Evolutionary conservation across 495 filamentous ascomycete genomes (phyloP).

Genomic region (Penicillium ochrochloron): DNA sequence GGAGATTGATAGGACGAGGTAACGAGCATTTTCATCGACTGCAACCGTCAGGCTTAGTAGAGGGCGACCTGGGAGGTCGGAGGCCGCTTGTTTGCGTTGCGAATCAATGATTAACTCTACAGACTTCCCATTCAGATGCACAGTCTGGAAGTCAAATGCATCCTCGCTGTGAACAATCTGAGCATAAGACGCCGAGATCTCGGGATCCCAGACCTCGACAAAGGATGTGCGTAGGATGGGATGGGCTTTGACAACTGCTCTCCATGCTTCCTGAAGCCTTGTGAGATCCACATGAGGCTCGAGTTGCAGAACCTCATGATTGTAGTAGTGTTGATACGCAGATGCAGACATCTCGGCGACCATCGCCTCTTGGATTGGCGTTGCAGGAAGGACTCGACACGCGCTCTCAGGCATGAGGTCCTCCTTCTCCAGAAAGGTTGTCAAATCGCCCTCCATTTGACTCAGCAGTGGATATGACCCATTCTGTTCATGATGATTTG

Average conservation of each 20-base stretch:
- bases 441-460: slow-evolving; percentile 38
- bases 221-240: slow-evolving; percentile 78
- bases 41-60: slow-evolving; percentile 24
- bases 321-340: slow-evolving; percentile 74
- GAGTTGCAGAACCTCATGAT: slow-evolving; percentile 72
- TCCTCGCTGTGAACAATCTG: slow-evolving; percentile 60
- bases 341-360: slow-evolving; percentile 75
- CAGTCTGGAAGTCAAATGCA: slow-evolving; percentile 26
- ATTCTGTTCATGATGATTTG: slow-evolving; percentile 13
- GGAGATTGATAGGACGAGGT: slow-evolving; percentile 58
- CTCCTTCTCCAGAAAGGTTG: slow-evolving; percentile 35
- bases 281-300: slow-evolving; percentile 52
- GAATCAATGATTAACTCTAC: slow-evolving; percentile 31
- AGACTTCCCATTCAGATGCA: slow-evolving; percentile 23
- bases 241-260: slow-evolving; percentile 55
- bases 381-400: slow-evolving; percentile 66
- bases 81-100: slow-evolving; percentile 28
- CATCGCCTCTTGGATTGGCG: slow-evolving; percentile 85
- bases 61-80: slow-evolving; percentile 16
- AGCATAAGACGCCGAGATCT: slow-evolving; percentile 59
- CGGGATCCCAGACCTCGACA: slow-evolving; percentile 60
- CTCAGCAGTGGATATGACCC: slow-evolving; percentile 24
- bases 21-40: slow-evolving; percentile 27
- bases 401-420: slow-evolving; percentile 38
- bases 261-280: slow-evolving; percentile 63